Base-by-base conservation (phyloP, 2,329 filamentous ascomycete species). In the Calonectria multiphialidica region DNA sequence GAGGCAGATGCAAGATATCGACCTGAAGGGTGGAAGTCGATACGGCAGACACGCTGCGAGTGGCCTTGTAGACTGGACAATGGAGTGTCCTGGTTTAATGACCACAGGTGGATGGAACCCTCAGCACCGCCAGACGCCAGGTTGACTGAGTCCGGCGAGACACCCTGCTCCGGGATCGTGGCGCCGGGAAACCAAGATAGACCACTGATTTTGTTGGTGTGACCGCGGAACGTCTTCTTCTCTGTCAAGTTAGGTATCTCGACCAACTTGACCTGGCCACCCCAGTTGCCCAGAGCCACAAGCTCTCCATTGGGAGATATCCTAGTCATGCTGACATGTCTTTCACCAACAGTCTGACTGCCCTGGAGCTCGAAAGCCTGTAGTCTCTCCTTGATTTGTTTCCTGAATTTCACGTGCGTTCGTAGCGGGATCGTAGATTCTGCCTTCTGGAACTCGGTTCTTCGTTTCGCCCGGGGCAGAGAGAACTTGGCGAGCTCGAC, bases 1-100 rank as follows among this genome's bases (percentile, higher is more conserved):
- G 95, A 98, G 8, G 97, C 97, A 1, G 96, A 98, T 6, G 96
- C 97, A 7, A 98, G 87, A 80, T 96, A 98, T 73, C 90, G 90
- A 4, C 96, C 96, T 0, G 95, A 98, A 0, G 97, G 97, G 77
- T 99, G 97, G 80, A 98, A 98, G 71, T 98, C 97, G 15, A 98
- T 93, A 69, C 96, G 92, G 79, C 95, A 98, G 10, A 99, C 95
- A 73, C 97, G 93, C 66, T 94, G 94, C 5, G 90, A 92, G 81
- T 99, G 97, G 1, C 96, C 97, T 28, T 92, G 89, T 0, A 98
- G 87, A 0, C 94, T 97, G 0, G 94, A 90, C 5, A 98, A 82
- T 0, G 97, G 97, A 1, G 94, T 97, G 74, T 98, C 95, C 81
- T 96, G 90, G 53, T 92, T 92, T 55, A 98, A 87, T 5, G 95